Base-by-base conservation (phyloP, 106 monocot genomes). In the Apostasia shenzhenica region DNA sequence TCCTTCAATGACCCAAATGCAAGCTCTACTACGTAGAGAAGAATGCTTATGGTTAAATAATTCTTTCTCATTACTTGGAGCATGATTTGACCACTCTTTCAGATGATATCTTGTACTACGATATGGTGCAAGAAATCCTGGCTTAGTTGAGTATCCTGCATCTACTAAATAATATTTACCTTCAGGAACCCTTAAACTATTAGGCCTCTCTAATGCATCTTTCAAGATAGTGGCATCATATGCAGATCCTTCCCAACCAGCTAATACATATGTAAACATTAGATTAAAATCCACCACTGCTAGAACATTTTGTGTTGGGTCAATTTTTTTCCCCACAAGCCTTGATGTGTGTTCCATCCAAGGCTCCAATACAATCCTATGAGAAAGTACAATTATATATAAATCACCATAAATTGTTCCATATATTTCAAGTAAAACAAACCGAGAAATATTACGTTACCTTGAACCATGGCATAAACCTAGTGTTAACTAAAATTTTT, bases 1-100 rank as follows among this genome's bases (percentile, higher is more conserved):
- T 26, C 26, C 26, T 26, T 26, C 26, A 26, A 26, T 26, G 26
- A 26, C 26, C 26, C 26, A 26, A 26, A 26, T 26, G 26, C 26
- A 26, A 26, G 26, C 26, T 26, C 26, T 26, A 26, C 26, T 26
- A 0, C 0, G 8, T 50, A 57, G 12, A 57, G 57, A 26, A 37
- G 50, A 4, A 38, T 67, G 50, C 14, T 14, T 67, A 50, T 14
- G 67, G 26, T 71, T 71, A 10, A 59, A 59, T 8, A 58, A 8
- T 40, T 71, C 71, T 59, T 45, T 47, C 14, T 2, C 14, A 39
- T 11, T 26, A 50, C 26, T 6, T 11, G 49, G 49, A 14, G 26
- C 14, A n/a, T 9, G 5, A 38, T 37, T 37, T 1, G 48, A 43
- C 1, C 37, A 48, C 3, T 71, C 48, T 11, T 71, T 71, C 14